These are phyloP conservation scores for Paratrypanosoma confusum DNA, from an alignment of 208 protist species.

Conservation along the genomic window DNA sequence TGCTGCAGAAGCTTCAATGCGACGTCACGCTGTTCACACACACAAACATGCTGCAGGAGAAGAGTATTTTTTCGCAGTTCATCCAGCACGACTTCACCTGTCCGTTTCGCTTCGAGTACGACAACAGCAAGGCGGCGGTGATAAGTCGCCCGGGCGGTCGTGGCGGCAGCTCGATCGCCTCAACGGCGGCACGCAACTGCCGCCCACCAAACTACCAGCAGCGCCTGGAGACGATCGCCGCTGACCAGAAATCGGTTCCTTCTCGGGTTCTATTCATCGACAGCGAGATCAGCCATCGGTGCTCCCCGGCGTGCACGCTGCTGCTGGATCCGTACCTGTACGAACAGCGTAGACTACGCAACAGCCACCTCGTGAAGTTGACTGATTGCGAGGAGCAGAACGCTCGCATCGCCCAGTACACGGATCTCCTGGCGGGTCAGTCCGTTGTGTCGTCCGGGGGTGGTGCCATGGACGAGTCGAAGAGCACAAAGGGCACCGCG, in stretches of 20 bases:
- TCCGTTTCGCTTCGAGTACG: slow-evolving; percentile 31
- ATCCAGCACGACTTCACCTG: slow-evolving; percentile 30
- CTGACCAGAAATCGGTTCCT: slow-evolving; percentile 17
- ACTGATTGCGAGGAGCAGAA: too few species aligned
- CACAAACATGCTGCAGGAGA: slow-evolving; percentile 11
- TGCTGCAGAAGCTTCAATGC: slow-evolving; percentile 43
- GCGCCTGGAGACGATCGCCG: slow-evolving; percentile 29
- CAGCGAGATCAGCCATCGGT: slow-evolving; percentile 73
- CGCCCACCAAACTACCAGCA: slow-evolving; percentile 46
- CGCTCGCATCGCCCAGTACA: too few species aligned
- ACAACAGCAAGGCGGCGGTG: slow-evolving; percentile 10
- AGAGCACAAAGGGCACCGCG: too few species aligned
- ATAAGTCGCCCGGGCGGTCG: slow-evolving; percentile 3
- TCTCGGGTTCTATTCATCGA: slow-evolving; percentile 72
- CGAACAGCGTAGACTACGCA: too few species aligned
- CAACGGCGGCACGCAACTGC: background rate
- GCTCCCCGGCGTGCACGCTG: slow-evolving; percentile 45
- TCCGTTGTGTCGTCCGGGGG: too few species aligned
- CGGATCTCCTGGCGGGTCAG: too few species aligned
- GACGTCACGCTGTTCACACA: slow-evolving; percentile 48
- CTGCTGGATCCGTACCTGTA: slow-evolving; percentile 64
- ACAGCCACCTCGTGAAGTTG: too few species aligned
- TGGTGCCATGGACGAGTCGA: too few species aligned
- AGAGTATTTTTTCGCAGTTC: slow-evolving; percentile 21
- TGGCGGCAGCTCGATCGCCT: slow-evolving; percentile 7